Conservation (phyloP, 306 rosid species). For the Ormosia semicastrata region DNA sequence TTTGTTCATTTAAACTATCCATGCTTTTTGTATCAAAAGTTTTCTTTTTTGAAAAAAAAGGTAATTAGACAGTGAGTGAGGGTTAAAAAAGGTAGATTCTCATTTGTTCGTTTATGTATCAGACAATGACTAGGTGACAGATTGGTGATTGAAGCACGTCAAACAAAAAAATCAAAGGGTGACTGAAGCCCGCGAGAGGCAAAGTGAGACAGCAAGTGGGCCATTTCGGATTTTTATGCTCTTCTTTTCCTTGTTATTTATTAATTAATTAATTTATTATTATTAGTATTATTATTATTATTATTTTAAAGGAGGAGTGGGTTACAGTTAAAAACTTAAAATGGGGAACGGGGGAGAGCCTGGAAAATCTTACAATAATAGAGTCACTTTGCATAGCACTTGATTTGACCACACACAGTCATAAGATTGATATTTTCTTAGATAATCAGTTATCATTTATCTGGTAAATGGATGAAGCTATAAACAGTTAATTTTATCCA, state of each 20-base stretch:
- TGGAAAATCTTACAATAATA: constrained; percentile 46
- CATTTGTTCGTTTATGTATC: constrained; percentile 42
- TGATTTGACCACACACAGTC: constrained; percentile 43
- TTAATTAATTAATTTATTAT: too few species aligned
- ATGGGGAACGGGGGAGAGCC: constrained; percentile 16
- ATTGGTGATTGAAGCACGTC: constrained; percentile 41
- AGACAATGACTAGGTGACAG: constrained; percentile 45
- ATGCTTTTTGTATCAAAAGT: too few species aligned
- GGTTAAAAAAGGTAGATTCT: constrained; percentile 39
- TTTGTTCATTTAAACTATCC: too few species aligned
- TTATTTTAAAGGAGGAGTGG: too few species aligned
- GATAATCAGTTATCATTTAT: neutral
- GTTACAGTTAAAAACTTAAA: too few species aligned
- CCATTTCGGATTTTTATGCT: constrained; percentile 2
- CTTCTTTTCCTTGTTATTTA: too few species aligned
- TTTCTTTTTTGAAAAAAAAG: too few species aligned
- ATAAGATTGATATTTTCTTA: neutral
- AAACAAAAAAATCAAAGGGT: too few species aligned
- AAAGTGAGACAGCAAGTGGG: constrained; percentile 48
- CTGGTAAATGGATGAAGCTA: neutral
- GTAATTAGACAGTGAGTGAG: constrained; percentile 36
- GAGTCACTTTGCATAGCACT: constrained; percentile 29
- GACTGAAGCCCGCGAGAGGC: constrained; percentile 48
- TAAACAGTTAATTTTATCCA: too few species aligned
- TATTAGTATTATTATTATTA: too few species aligned